Evolutionary conservation across 257 asterid species (phyloP).

Genomic region (Haberlea rhodopensis): DNA sequence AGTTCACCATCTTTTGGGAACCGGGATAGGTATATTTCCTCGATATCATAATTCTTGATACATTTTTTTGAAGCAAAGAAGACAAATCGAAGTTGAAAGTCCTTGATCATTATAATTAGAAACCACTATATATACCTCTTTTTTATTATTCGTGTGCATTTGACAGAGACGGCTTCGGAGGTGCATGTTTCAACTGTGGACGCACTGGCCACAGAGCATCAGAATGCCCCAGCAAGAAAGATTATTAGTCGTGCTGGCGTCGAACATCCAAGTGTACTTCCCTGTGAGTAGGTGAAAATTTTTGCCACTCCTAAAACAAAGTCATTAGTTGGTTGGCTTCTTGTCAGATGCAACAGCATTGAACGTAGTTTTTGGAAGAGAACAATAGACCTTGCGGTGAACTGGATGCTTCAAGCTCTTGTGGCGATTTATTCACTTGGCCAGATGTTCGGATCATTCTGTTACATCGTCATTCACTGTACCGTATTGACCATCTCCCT

Average conservation of each 20-base stretch:
- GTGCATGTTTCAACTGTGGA: conserved; percentile 91
- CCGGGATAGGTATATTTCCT: conserved; percentile 46
- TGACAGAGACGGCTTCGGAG: conserved; percentile 58
- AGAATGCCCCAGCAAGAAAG: conserved; percentile 76
- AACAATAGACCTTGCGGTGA: background rate
- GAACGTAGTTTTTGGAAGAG: background rate
- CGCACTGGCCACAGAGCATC: conserved; percentile 81
- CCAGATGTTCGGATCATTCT: conserved; percentile 6
- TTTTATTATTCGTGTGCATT: background rate
- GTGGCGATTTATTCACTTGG: conserved; percentile 6
- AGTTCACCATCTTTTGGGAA: conserved; percentile 42
- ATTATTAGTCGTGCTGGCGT: conserved; percentile 29
- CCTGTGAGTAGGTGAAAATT: background rate
- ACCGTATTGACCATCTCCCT: background rate
- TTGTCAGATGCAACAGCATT: conserved; percentile 14
- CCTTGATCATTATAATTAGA: background rate
- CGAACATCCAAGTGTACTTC: conserved; percentile 19
- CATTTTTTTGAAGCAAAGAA: background rate
- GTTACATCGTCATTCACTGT: background rate
- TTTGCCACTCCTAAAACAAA: conserved; percentile 10
- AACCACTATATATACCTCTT: background rate
- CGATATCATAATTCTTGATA: background rate
- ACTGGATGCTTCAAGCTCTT: background rate
- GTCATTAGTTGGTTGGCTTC: conserved; percentile 15
- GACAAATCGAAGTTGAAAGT: background rate